These are phyloP conservation scores for Rehmannia glutinosa DNA, from an alignment of 257 asterid species.

Conservation along the genomic window DNA sequence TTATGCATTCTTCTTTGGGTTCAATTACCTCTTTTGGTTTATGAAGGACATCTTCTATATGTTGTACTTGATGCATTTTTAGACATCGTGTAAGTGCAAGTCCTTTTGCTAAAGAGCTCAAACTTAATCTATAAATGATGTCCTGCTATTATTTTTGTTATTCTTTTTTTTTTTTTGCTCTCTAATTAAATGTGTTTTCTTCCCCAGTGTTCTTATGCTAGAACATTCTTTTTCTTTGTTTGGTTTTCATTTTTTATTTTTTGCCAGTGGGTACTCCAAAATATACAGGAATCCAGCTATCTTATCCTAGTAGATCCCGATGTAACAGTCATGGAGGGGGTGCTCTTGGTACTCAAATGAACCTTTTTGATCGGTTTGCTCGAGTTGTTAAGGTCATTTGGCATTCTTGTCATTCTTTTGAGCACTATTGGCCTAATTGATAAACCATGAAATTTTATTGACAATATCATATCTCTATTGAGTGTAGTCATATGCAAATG, in stretches of 20 bases:
- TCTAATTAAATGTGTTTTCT: no score
- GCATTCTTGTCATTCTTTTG: conserved; percentile 4
- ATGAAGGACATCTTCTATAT: not conserved
- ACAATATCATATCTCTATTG: not conserved
- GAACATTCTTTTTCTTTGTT: no score
- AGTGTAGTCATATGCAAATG: conserved; percentile 86
- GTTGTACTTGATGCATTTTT: not conserved
- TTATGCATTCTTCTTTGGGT: no score
- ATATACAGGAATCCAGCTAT: conserved; percentile 42
- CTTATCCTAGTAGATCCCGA: conserved; percentile 43
- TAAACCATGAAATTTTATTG: conserved; percentile 5
- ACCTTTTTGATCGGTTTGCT: conserved; percentile 90
- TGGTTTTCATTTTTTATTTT: conserved; percentile 11
- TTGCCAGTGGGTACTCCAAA: conserved; percentile 58
- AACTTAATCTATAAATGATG: not conserved
- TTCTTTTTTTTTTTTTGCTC: not conserved
- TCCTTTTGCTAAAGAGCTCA: not conserved
- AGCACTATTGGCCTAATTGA: conserved; percentile 10
- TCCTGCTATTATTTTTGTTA: not conserved
- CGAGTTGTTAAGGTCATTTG: conserved; percentile 86
- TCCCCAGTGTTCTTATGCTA: no score
- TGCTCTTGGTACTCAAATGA: conserved; percentile 73
- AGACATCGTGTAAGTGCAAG: not conserved
- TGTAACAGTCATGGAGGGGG: conserved; percentile 56
- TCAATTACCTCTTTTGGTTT: not conserved